Conservation (phyloP, 75 land plant genomes). For the Cupressus sempervirens region DNA sequence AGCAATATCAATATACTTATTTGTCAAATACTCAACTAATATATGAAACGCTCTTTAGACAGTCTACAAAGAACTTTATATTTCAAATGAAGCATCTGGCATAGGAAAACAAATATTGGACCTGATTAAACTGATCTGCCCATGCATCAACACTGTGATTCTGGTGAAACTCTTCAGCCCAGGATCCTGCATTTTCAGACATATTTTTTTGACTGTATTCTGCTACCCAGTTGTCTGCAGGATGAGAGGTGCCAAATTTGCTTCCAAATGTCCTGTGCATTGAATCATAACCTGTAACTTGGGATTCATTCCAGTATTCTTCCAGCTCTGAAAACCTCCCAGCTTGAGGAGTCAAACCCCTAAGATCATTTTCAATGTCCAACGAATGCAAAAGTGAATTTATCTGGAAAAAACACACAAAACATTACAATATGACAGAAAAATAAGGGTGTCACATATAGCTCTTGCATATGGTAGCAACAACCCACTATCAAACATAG, state of each 20-base stretch:
- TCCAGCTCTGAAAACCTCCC: constrained; percentile 75
- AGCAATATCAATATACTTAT: not conserved
- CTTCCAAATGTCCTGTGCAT: constrained; percentile 14
- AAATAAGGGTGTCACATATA: not conserved
- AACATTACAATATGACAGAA: constrained; percentile 1
- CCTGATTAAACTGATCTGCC: constrained; percentile 93
- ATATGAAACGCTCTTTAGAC: not conserved
- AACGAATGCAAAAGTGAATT: constrained; percentile 71
- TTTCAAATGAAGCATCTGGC: not conserved
- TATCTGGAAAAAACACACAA: constrained; percentile 43
- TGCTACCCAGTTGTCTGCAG: constrained; percentile 67
- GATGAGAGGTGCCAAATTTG: constrained; percentile 19
- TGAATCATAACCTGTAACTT: constrained; percentile 33
- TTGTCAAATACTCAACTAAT: not conserved
- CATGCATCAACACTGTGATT: constrained; percentile 77
- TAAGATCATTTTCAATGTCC: constrained; percentile 71
- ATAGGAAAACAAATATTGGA: constrained; percentile 8
- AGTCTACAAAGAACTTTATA: not conserved
- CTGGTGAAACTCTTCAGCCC: constrained; percentile 84
- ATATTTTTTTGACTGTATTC: constrained; percentile 52
- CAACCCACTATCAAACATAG: not conserved
- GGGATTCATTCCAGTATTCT: constrained; percentile 90
- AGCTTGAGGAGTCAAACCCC: constrained; percentile 36
- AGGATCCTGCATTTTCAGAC: constrained; percentile 29
- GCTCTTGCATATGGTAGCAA: not conserved